Percentiles rank a stretch among this genome's conserved stretches.
phyloP scores from a whole-genome alignment of 2,329 filamentous ascomycete species.

The Sclerotiophoma versabilis region DNA sequence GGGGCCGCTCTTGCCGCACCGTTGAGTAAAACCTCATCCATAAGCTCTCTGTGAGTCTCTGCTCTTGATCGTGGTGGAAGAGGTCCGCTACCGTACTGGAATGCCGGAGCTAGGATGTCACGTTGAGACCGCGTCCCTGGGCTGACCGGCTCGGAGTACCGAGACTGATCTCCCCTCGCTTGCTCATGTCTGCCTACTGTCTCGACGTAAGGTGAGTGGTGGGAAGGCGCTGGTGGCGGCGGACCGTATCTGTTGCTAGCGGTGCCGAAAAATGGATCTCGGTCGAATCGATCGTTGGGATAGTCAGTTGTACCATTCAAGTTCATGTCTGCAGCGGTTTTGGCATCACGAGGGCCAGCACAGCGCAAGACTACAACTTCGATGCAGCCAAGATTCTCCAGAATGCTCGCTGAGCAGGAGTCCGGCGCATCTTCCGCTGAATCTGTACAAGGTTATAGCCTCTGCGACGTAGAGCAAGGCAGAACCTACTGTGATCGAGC shows the following conservation, averaged over 20 bases:
- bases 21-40: background rate
- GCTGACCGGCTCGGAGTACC: slow-evolving; percentile 19
- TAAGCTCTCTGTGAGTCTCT: slow-evolving; percentile 1
- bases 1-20: background rate
- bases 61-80: slow-evolving; percentile 20
- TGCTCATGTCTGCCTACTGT: slow-evolving; percentile 2
- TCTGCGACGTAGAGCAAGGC: no score
- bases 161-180: slow-evolving; percentile 3
- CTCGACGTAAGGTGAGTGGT: slow-evolving; percentile 24
- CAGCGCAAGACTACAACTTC: slow-evolving; percentile 58
- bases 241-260: background rate
- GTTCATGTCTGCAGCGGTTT: slow-evolving; percentile 31
- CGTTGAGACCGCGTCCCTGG: slow-evolving; percentile 11
- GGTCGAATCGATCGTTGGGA: slow-evolving; percentile 19
- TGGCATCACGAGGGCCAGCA: slow-evolving; percentile 34
- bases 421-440: slow-evolving; percentile 48
- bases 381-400: slow-evolving; percentile 55
- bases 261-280: slow-evolving; percentile 14
- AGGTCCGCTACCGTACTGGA: slow-evolving; percentile 40
- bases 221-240: slow-evolving; percentile 11
- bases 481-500: slow-evolving; percentile 54
- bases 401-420: slow-evolving; percentile 37
- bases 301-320: slow-evolving; percentile 39
- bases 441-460: slow-evolving; percentile 37
- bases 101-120: slow-evolving; percentile 16